Percentiles rank a stretch among this genome's conserved stretches.
Evolutionary conservation across 2,329 filamentous ascomycete genomes (phyloP).

Genomic region (Alternaria sp.): DNA sequence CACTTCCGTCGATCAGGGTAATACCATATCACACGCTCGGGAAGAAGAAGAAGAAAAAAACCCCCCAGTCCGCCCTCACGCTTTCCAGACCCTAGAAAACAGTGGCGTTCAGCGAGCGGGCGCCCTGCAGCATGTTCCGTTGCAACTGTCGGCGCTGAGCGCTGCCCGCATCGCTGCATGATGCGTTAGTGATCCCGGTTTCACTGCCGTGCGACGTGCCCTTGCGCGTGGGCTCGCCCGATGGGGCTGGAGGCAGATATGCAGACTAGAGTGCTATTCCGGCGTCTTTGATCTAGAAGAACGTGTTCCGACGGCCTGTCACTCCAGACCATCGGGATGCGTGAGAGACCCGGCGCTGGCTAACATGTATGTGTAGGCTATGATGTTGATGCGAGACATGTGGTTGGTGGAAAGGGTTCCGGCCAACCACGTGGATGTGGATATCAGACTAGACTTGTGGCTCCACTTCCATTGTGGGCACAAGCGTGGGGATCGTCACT

Average conservation of each 20-base stretch:
- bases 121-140: neutral
- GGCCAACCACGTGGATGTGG: neutral
- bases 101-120: neutral
- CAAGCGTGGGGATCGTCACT: neutral
- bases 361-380: neutral
- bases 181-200: neutral
- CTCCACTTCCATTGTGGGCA: neutral
- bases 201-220: constrained; percentile 21
- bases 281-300: constrained; percentile 12
- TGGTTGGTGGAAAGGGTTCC: neutral
- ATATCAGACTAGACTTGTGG: neutral
- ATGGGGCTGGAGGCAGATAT: neutral
- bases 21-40: neutral
- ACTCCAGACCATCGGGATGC: constrained; percentile 26
- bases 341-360: neutral
- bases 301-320: constrained; percentile 27
- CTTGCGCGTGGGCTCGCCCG: neutral
- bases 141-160: neutral
- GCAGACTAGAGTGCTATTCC: constrained; percentile 7
- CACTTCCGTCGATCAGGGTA: neutral
- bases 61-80: neutral
- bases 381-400: neutral
- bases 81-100: neutral
- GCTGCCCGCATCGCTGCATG: neutral
- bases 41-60: no score